A percentile compares a stretch with the other conserved stretches of the same genome.
phyloP scores from a whole-genome alignment of 2,329 filamentous ascomycete genomes.

The Stagonosporopsis chrysanthemi region DNA sequence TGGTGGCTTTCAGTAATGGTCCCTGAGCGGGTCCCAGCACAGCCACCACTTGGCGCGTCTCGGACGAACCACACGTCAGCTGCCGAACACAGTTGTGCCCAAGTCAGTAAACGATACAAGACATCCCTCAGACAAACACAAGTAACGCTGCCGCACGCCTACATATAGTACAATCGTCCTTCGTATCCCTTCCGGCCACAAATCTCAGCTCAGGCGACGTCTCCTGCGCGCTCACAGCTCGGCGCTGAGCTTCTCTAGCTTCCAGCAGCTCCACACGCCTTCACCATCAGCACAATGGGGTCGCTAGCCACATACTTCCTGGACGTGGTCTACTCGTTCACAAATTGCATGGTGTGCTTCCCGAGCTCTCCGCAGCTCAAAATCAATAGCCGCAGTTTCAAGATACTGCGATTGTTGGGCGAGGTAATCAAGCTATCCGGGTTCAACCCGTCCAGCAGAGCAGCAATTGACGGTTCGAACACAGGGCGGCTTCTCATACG shows the following conservation, averaged over 20 bases:
- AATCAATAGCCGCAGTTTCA: conserved; percentile 94
- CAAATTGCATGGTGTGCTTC: conserved; percentile 96
- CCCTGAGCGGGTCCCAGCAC: background rate
- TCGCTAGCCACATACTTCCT: conserved; percentile 69
- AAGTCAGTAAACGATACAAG: conserved; percentile 11
- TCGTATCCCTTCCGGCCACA: conserved; percentile 1
- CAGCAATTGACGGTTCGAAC: conserved; percentile 5
- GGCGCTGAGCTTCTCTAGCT: conserved; percentile 26
- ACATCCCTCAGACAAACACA: conserved; percentile 11
- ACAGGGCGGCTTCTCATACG: conserved; percentile 96
- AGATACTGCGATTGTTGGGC: conserved; percentile 90
- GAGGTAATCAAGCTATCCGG: conserved; percentile 68
- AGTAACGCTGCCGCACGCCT: background rate
- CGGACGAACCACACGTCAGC: conserved; percentile 21
- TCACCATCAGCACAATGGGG: conserved; percentile 35
- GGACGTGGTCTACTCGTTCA: conserved; percentile 89
- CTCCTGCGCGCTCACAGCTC: conserved; percentile 17
- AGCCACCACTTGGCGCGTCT: conserved; percentile 20
- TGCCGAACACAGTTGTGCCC: conserved; percentile 19
- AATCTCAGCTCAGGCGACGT: conserved; percentile 3
- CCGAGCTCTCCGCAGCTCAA: conserved; percentile 92
- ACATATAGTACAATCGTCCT: conserved; percentile 2
- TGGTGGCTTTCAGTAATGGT: background rate
- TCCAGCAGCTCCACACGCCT: conserved; percentile 26
- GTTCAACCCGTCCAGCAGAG: background rate